Evolutionary conservation across 805 yeast species (phyloP).

Genomic region (Nakazawaea laoshanensis): DNA sequence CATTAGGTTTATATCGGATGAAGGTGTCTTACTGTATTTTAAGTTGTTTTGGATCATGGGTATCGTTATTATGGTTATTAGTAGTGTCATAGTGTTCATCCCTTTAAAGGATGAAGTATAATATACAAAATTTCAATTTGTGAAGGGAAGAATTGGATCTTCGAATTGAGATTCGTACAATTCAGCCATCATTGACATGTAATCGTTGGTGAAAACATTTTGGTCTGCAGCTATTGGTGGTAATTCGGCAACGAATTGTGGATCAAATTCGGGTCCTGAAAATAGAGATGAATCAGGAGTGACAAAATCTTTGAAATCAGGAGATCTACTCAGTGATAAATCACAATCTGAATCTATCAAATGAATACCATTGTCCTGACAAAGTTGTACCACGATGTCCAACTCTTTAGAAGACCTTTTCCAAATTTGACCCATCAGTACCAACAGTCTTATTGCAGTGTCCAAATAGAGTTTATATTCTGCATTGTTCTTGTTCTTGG

Average conservation of each 20-base stretch:
- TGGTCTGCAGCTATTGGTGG: too few species aligned
- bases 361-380: constrained; percentile 2
- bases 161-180: constrained; percentile 1
- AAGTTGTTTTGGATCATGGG: constrained; percentile 25
- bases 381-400: constrained; percentile 1
- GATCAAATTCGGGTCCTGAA: too few species aligned
- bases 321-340: too few species aligned
- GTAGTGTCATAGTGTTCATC: constrained; percentile 14
- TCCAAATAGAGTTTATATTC: not conserved
- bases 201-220: too few species aligned
- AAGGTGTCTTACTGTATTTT: constrained; percentile 20
- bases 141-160: constrained; percentile 4
- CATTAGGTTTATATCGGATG: constrained; percentile 20
- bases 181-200: too few species aligned
- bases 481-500: constrained; percentile 1
- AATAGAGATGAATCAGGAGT: too few species aligned
- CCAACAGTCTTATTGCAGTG: constrained; percentile 3
- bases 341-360: not conserved
- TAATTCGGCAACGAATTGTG: too few species aligned
- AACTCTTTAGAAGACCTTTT: constrained; percentile 7
- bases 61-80: constrained; percentile 18
- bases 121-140: not conserved
- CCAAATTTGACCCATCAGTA: constrained; percentile 5
- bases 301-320: too few species aligned
- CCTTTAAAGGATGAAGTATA: constrained; percentile 19